Conservation (phyloP, 75 land plant species). For the Picea sitchensis region DNA sequence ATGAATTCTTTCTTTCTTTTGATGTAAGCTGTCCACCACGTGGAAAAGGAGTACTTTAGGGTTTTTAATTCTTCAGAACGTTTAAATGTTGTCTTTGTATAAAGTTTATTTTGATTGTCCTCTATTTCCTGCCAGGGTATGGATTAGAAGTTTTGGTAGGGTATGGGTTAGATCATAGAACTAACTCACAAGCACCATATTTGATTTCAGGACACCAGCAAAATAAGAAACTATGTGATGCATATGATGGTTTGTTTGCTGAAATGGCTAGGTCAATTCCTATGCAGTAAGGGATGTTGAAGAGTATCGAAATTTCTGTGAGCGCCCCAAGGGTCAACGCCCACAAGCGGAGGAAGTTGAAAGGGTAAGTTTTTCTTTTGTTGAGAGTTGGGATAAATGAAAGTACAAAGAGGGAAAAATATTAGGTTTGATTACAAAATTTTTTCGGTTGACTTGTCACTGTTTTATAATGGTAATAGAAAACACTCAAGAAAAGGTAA, state of each 20-base stretch:
- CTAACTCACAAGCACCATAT: slow-evolving; percentile 5
- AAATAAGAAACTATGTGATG: slow-evolving; percentile 12
- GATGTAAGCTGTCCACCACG: not conserved
- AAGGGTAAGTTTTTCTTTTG: not conserved
- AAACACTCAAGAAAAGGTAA: not conserved
- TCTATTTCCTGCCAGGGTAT: not conserved
- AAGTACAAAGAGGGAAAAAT: not conserved
- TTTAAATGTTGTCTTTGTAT: not conserved
- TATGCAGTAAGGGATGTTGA: slow-evolving; percentile 90
- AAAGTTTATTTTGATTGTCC: not conserved
- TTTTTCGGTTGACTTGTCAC: not conserved
- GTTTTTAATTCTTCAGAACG: not conserved
- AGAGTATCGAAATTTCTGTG: slow-evolving; percentile 97
- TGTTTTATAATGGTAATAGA: not conserved
- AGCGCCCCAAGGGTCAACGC: slow-evolving; percentile 78
- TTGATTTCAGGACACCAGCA: slow-evolving; percentile 11
- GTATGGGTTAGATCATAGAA: not conserved
- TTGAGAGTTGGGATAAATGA: not conserved
- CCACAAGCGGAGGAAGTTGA: slow-evolving; percentile 80
- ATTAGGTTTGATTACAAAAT: not conserved
- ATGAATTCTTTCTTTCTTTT: not conserved
- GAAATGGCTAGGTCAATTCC: slow-evolving; percentile 61
- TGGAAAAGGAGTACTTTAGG: not conserved
- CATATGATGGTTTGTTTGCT: slow-evolving; percentile 16
- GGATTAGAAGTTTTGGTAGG: not conserved